phyloP scores from a whole-genome alignment of 2,329 filamentous ascomycete genomes.

The Sporothrix luriei region DNA sequence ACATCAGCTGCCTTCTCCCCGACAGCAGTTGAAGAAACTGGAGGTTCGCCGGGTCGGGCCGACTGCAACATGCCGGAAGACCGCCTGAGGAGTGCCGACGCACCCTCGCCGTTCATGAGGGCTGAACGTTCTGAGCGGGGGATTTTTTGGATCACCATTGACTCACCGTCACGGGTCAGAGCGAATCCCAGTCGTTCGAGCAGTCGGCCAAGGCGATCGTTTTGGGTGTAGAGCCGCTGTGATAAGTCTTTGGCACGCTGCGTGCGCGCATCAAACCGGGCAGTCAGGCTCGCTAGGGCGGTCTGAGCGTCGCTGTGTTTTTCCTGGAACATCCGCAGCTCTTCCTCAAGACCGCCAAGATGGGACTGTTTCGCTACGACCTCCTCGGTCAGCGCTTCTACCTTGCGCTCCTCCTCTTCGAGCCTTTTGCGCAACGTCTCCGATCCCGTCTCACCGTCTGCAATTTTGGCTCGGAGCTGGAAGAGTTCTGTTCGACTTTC shows the following conservation, averaged over 20 bases:
- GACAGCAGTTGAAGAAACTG: conserved; percentile 14
- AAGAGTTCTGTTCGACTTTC: conserved; percentile 71
- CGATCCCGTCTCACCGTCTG: conserved; percentile 81
- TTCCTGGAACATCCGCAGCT: conserved; percentile 68
- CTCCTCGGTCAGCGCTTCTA: conserved; percentile 67
- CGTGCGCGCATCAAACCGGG: conserved; percentile 69
- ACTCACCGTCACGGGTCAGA: conserved; percentile 70
- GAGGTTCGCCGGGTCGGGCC: not conserved
- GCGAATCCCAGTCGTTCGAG: conserved; percentile 86
- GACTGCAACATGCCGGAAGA: not conserved
- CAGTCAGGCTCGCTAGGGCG: conserved; percentile 54
- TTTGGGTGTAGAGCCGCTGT: conserved; percentile 78
- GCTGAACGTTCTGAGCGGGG: conserved; percentile 61
- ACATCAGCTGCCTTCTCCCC: conserved; percentile 67
- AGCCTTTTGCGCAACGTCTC: conserved; percentile 75
- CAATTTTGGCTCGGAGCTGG: conserved; percentile 69
- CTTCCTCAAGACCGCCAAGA: conserved; percentile 73
- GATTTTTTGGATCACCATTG: conserved; percentile 74
- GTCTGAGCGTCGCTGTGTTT: conserved; percentile 60
- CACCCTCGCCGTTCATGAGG: conserved; percentile 54
- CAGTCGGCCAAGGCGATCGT: conserved; percentile 78
- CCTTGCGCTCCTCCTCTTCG: conserved; percentile 73
- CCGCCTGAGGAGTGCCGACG: conserved; percentile 18
- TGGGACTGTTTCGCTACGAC: conserved; percentile 68
- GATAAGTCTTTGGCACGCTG: conserved; percentile 79